phyloP scores from a whole-genome alignment of 2,329 filamentous ascomycete genomes.

The Xylariomycetidae sp. region DNA sequence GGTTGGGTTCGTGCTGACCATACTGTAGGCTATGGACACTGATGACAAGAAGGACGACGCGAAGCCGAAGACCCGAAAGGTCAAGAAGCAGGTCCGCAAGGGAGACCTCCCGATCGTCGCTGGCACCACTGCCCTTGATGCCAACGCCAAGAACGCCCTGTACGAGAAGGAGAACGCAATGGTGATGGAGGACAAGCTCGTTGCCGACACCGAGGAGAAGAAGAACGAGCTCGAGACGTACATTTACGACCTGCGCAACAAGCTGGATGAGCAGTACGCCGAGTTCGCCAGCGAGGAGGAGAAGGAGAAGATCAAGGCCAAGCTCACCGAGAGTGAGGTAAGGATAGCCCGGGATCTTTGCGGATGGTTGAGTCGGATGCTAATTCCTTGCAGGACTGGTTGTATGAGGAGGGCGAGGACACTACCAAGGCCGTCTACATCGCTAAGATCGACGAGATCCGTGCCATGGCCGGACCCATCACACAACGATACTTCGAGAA shows the following conservation, averaged over 20 bases:
- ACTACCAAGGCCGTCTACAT: constrained; percentile 89
- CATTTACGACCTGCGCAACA: constrained; percentile 95
- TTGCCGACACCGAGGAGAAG: constrained; percentile 96
- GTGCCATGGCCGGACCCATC: constrained; percentile 82
- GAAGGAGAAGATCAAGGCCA: constrained; percentile 78
- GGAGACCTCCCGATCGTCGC: constrained; percentile 85
- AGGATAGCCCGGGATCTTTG: constrained; percentile 29
- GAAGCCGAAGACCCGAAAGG: constrained; percentile 79
- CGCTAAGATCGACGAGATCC: constrained; percentile 93
- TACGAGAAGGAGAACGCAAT: constrained; percentile 81
- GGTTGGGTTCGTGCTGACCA: not conserved
- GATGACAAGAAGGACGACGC: constrained; percentile 60
- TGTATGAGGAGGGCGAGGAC: constrained; percentile 96
- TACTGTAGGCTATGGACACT: constrained; percentile 72
- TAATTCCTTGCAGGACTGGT: constrained; percentile 70
- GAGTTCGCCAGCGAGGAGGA: constrained; percentile 88
- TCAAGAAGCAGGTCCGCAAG: constrained; percentile 99
- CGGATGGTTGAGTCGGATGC: constrained; percentile 4
- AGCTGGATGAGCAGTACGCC: constrained; percentile 86
- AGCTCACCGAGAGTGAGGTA: constrained; percentile 83
- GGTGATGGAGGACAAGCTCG: constrained; percentile 97
- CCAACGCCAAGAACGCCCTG: constrained; percentile 56
- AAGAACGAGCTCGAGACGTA: constrained; percentile 99
- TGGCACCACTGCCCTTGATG: constrained; percentile 75
- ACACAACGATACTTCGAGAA: constrained; percentile 95